A percentile compares a stretch with the other conserved stretches of the same genome.
phyloP scores from a whole-genome alignment of 352 stramenopile genomes.

The Pythium aphanidermatum region DNA sequence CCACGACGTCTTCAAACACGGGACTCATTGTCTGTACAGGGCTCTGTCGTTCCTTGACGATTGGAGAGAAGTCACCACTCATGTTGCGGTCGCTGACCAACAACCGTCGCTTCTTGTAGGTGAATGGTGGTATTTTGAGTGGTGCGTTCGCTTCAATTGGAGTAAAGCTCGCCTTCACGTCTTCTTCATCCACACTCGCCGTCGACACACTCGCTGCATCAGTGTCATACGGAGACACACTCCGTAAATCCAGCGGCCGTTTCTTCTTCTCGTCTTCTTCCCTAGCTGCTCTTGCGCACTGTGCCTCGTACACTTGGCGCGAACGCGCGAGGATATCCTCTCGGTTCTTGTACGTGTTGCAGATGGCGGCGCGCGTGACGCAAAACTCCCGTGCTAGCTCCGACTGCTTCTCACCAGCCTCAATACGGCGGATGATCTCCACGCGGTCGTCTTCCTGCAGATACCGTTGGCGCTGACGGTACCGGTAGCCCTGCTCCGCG shows the following conservation, averaged over 20 bases:
- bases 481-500: conserved; percentile 15
- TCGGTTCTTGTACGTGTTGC: conserved; percentile 23
- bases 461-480: conserved; percentile 12
- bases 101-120: no score
- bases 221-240: background rate
- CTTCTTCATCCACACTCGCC: no score
- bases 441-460: conserved; percentile 20
- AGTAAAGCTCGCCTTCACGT: no score
- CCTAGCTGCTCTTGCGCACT: background rate
- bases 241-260: background rate
- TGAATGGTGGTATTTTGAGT: no score
- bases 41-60: no score
- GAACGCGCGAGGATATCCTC: conserved; percentile 13
- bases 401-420: conserved; percentile 15
- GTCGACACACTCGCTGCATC: background rate
- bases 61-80: no score
- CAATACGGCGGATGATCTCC: conserved; percentile 18
- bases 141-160: no score
- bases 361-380: conserved; percentile 19
- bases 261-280: background rate
- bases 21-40: no score
- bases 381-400: conserved; percentile 14
- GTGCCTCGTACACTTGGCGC: conserved; percentile 13
- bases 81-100: no score
- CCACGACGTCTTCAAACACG: no score